Percentiles rank a stretch among this genome's conserved stretches.
Conservation (phyloP, 2,329 filamentous ascomycete genomes). For the Stagonosporopsis chrysanthemi region DNA sequence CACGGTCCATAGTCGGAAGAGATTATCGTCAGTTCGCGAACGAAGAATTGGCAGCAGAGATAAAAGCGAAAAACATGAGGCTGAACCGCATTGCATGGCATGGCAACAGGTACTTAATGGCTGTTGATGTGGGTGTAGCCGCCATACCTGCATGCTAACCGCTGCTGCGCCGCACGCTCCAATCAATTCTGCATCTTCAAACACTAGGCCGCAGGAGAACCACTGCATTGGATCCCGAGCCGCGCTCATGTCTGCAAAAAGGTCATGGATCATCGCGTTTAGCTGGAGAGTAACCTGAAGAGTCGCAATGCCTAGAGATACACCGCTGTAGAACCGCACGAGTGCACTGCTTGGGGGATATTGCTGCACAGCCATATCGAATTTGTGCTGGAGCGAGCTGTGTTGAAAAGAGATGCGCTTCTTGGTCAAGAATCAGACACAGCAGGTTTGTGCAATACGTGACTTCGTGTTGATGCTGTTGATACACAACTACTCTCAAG, state of each 20-base stretch:
- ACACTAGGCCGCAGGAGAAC: constrained; percentile 4
- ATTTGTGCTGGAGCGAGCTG: background rate
- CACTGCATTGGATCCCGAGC: constrained; percentile 10
- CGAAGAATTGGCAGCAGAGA: background rate
- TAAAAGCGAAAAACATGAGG: background rate
- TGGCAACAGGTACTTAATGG: constrained; percentile 11
- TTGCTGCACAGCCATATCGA: background rate
- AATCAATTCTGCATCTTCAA: constrained; percentile 15
- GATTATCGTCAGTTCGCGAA: too few species aligned
- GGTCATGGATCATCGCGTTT: constrained; percentile 7
- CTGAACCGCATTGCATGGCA: constrained; percentile 9
- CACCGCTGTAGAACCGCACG: background rate
- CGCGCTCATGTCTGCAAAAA: constrained; percentile 1
- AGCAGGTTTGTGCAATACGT: background rate
- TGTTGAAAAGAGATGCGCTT: background rate
- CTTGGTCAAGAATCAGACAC: background rate
- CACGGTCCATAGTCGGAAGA: background rate
- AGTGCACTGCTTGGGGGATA: background rate
- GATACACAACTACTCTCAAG: background rate
- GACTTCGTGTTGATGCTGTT: background rate
- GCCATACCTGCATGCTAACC: constrained; percentile 14
- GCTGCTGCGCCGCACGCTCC: constrained; percentile 18
- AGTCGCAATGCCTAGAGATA: background rate
- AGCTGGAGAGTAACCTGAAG: background rate
- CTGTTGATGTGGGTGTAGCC: constrained; percentile 10